Base-by-base conservation (phyloP, 1,284 basidiomycete species). In the Puccinia novopanici region DNA sequence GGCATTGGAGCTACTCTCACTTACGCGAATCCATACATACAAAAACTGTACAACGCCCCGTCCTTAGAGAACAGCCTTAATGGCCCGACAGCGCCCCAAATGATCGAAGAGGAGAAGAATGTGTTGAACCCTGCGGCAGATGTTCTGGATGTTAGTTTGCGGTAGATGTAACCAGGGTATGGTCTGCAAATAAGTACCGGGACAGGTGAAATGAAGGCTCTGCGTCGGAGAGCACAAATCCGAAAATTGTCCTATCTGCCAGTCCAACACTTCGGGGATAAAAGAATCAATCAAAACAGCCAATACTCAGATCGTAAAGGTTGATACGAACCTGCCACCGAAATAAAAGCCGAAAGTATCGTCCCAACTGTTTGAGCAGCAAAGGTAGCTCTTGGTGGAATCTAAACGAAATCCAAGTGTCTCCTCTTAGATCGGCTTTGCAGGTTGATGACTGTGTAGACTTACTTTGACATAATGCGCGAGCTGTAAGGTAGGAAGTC, bases 391-490 rank as follows among this genome's bases (percentile, higher is more conserved):
- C 77, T 27, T 8, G 77, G 77, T 9, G 77, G 77, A 37, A 79
- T 71, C 77, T 79, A 13, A 27, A 54, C 17, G 0, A 52, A 34
- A 22, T 24, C 45, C 24, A 22, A 30, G 27, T 37, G 50, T 13
- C 27, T 67, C 19, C 37, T n/a, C n/a, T 40, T 50, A 50, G 45
- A 30, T 30, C 15, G 54, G 12, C n/a, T 3, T 37, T n/a, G n/a
- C 3, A 57, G n/a, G 10, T 13, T 4, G 19, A 15, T 42, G 12
- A 40, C 37, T 57, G 40, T 5, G 22, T 13, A 61, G 34, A 17
- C 67, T 79, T 19, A 79, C 77, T 52, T 79, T 79, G 15, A 79
- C 77, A 50, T 79, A 79, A 50, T 79, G 77, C 24, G 77, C 77
- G 55, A 79, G 77, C 77, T 79, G 57, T 15, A 63, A 72, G 37